phyloP scores from a whole-genome alignment of 495 filamentous ascomycete genomes.

The Penicillium coprophilum region DNA sequence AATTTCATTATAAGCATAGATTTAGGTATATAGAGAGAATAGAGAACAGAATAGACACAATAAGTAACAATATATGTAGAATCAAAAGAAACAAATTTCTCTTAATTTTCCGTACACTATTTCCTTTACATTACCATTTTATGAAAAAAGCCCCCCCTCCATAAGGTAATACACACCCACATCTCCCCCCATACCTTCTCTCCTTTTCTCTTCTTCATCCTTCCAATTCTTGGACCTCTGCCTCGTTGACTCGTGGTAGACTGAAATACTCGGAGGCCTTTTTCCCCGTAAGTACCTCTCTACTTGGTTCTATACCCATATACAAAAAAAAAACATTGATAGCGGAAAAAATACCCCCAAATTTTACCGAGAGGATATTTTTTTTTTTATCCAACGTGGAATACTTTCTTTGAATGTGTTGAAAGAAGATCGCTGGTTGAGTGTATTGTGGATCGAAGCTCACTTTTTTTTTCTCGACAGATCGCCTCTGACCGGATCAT shows the following conservation, averaged over 20 bases:
- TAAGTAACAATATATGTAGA: neutral
- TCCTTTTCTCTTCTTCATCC: constrained; percentile 22
- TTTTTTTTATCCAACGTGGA: neutral
- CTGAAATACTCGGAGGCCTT: constrained; percentile 17
- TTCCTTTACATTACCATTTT: neutral
- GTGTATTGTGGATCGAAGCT: constrained; percentile 14
- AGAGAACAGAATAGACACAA: neutral
- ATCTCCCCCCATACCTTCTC: constrained; percentile 24
- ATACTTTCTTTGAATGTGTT: neutral
- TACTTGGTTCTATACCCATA: neutral
- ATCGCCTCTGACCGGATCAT: constrained; percentile 37
- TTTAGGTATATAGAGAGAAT: neutral
- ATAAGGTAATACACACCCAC: constrained; percentile 15
- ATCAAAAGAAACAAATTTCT: neutral
- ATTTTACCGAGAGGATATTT: neutral
- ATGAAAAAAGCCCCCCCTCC: constrained; percentile 15
- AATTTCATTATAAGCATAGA: neutral
- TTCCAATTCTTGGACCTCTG: constrained; percentile 23
- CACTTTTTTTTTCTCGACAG: constrained; percentile 24
- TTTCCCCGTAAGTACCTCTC: constrained; percentile 29
- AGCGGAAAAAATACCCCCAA: neutral
- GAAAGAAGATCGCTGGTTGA: constrained; percentile 1
- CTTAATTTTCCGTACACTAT: neutral
- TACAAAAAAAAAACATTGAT: neutral
- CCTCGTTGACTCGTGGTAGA: constrained; percentile 47